Evolutionary conservation across 1,139 yeast genomes (phyloP), one percentile per base, ranked within the genome.

Genomic region (Geotrichum citri-aurantii): DNA sequence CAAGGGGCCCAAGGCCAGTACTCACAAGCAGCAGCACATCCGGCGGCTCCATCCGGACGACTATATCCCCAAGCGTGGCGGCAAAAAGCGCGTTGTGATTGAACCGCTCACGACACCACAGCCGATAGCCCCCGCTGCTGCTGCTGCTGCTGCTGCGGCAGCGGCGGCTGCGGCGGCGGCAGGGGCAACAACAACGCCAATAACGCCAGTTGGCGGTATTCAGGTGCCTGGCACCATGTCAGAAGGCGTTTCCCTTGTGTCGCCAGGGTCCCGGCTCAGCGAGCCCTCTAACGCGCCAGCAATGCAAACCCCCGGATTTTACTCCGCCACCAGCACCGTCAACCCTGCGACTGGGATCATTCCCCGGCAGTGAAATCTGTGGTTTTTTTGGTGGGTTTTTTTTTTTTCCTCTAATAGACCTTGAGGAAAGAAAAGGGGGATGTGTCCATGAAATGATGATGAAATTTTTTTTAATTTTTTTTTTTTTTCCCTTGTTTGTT

Each of bases 1-100:
- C 69, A 73, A 72, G 64, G 80, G 80, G n/a, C 79, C 80, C 29
- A 76, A 75, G 66, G 76, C 79, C 3, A 69, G 78, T 1, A 77
- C 80, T 1, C 80, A 77, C 65, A 76, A 74, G 63, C 80, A 77
- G 63, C 80, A 77, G 68, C 80, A 77, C 59, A 76, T 77, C 53
- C 71, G 78, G 24, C 66, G 80, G 47, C 65, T 77, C 37, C 80
- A 77, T 59, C 80, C 80, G 1, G 75, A 74, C 46, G 72, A 72
- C 58, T 77, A 77, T 62, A 73, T 73, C 42, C 79, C 79, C 47
- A 76, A 77, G 64, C 72, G 78, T 2, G 79, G 80, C 14, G 78
- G 78, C 33, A 75, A 75, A 64, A 73, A 73, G 65, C 65, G 73
- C 48, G 65, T 64, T 14, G 57, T 57, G 1, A 40, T 55, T 44